A percentile compares a stretch with the other conserved stretches of the same genome.
phyloP scores from a whole-genome alignment of 768 basidiomycete species.

The Ramaria sp. region DNA sequence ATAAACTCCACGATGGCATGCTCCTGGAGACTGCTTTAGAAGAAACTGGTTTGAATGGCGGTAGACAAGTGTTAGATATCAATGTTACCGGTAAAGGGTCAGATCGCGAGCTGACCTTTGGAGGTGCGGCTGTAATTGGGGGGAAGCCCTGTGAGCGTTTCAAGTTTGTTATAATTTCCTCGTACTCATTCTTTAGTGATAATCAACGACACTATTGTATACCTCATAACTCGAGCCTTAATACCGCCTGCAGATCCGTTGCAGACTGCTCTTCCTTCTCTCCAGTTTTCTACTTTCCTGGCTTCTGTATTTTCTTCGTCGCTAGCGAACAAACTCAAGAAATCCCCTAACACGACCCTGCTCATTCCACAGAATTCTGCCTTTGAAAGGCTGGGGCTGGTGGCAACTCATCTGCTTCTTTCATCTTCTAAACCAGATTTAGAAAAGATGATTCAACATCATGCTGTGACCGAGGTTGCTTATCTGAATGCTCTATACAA shows the following conservation, averaged over 20 bases:
- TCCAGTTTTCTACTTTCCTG: slow-evolving; percentile 86
- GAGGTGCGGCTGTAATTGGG: slow-evolving; percentile 70
- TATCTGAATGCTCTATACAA: slow-evolving; percentile 54
- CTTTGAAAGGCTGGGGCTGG: slow-evolving; percentile 80
- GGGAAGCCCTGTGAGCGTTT: slow-evolving; percentile 48
- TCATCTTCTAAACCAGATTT: slow-evolving; percentile 71
- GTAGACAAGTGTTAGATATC: slow-evolving; percentile 59
- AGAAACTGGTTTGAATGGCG: slow-evolving; percentile 57
- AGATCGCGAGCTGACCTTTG: slow-evolving; percentile 58
- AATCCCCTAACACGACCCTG: slow-evolving; percentile 60
- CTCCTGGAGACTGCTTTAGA: slow-evolving; percentile 71
- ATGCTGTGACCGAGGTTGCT: slow-evolving; percentile 63
- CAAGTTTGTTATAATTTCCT: neutral
- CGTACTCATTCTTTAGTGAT: slow-evolving; percentile 36
- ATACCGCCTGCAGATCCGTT: slow-evolving; percentile 74
- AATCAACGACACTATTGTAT: slow-evolving; percentile 71
- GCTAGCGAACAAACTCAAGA: slow-evolving; percentile 59
- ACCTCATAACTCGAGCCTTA: slow-evolving; percentile 78
- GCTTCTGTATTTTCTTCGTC: slow-evolving; percentile 82
- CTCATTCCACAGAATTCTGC: slow-evolving; percentile 87
- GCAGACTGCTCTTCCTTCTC: slow-evolving; percentile 64
- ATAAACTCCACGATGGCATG: slow-evolving; percentile 61
- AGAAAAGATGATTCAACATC: slow-evolving; percentile 78
- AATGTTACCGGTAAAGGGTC: slow-evolving; percentile 45
- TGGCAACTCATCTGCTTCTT: slow-evolving; percentile 77